A percentile compares a stretch with the other conserved stretches of the same genome.
Evolutionary conservation across 192 early-diverging fungal genomes (phyloP).

Genomic region (Anaeromyces robustus): DNA sequence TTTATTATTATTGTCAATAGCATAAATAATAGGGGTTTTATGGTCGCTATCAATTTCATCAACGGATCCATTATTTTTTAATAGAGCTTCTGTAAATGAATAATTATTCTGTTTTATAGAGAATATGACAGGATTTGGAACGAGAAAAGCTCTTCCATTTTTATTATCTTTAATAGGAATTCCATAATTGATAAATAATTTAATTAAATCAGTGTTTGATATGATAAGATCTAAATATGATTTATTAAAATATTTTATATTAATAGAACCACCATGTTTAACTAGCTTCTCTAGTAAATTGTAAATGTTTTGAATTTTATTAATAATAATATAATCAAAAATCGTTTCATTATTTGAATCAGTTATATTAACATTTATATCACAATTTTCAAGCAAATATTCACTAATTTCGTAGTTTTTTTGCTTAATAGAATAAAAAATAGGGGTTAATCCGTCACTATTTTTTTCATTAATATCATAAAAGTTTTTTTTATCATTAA

Average conservation of each 20-base stretch:
- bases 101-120: background rate
- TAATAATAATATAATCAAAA: background rate
- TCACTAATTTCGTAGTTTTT: background rate
- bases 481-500: background rate
- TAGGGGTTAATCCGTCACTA: background rate
- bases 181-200: background rate
- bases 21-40: background rate
- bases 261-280: background rate
- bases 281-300: background rate
- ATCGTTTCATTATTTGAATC: too few relatives aligned
- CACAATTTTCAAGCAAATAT: background rate
- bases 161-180: background rate
- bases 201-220: background rate
- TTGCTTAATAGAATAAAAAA: background rate
- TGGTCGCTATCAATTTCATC: background rate
- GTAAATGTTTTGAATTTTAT: background rate
- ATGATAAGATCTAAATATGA: background rate
- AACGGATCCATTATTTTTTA: background rate
- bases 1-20: background rate
- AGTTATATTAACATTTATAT: too few relatives aligned
- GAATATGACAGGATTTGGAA: background rate
- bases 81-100: background rate
- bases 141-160: background rate
- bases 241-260: background rate
- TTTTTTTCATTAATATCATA: background rate